Evolutionary conservation across 2,329 filamentous ascomycete genomes (phyloP), one percentile per base, ranked within the genome.

Genomic region (Epichloe baconii): DNA sequence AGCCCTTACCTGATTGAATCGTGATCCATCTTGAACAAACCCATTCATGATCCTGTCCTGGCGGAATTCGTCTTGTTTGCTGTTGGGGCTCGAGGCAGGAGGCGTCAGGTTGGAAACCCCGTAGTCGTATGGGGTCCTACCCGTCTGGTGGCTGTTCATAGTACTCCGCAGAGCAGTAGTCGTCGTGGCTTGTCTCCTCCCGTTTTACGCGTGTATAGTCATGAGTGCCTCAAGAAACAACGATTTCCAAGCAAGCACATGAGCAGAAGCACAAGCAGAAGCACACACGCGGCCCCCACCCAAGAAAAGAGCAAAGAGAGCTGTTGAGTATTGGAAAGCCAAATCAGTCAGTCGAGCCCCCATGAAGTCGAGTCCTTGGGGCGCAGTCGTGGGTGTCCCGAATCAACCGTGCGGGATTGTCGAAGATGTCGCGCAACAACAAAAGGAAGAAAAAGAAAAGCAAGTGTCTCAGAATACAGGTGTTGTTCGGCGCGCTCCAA

Each of bases 61-160:
- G 84, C 85, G 43, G 77, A 78, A 50, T 83, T 75, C 48, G 79
- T 70, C 52, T 82, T 68, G 19, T 70, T 75, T 78, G 48, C 68
- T 69, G 44, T 66, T 72, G 40, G 71, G 70, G 48, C 61, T 62
- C 49, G 66, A 61, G 61, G 57, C 62, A 54, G 64, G 62, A 21
- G 64, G 61, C 38, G 65, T 61, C 46, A 64, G 55, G 54, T 64
- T 56, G 55, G 60, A 59, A 38, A 51, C 55, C 53, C 63, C 65
- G 53, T 67, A 68, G 59, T 66, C 67, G 56, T 67, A 67, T 42
- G 61, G 63, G 54, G 59, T 58, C 55, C 61, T 61, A 54, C 64
- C 61, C 51, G 62, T 61, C 52, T 62, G 61, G 58, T 68, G 68
- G 50, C 64, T 65, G 57, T 70, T 72, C 71, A 74, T 72, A 40